Evolutionary conservation across 108 stramenopile genomes (phyloP).

Genomic region (Nannochloropsis gaditana): DNA sequence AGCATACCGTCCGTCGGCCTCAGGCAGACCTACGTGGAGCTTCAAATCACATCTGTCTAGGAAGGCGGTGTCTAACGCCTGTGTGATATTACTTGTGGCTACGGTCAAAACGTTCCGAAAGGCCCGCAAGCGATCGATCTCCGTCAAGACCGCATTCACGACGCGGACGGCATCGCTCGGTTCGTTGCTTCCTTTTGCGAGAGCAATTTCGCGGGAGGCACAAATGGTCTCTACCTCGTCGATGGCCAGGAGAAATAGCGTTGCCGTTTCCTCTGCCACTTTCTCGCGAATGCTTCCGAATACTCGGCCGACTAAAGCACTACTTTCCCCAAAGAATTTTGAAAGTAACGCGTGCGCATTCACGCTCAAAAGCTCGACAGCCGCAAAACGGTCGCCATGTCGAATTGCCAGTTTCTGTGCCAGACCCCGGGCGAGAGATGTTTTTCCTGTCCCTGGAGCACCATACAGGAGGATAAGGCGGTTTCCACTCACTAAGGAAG

Average conservation of each 20-base stretch:
- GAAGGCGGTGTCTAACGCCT: slow-evolving; percentile 2
- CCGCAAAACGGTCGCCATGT: neutral
- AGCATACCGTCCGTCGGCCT: neutral
- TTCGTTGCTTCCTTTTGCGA: neutral
- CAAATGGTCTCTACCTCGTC: slow-evolving; percentile 17
- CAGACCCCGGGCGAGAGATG: neutral
- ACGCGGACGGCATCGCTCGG: slow-evolving; percentile 1
- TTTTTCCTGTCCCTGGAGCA: neutral
- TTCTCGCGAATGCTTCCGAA: neutral
- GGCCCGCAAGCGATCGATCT: neutral
- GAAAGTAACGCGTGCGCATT: neutral
- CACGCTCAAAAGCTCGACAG: neutral
- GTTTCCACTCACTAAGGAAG: neutral
- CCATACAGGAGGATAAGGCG: slow-evolving; percentile 1
- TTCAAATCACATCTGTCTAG: neutral
- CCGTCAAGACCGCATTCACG: neutral
- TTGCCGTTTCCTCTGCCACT: neutral
- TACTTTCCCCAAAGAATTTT: slow-evolving; percentile 20
- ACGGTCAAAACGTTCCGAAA: neutral
- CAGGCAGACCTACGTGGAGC: neutral
- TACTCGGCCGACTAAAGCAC: neutral
- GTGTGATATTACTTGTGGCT: neutral
- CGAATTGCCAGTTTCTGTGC: neutral
- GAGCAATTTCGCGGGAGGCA: neutral
- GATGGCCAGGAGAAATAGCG: neutral